These are phyloP conservation scores for Penicillium angulare DNA, from an alignment of 495 filamentous ascomycete genomes.

Conservation along the genomic window DNA sequence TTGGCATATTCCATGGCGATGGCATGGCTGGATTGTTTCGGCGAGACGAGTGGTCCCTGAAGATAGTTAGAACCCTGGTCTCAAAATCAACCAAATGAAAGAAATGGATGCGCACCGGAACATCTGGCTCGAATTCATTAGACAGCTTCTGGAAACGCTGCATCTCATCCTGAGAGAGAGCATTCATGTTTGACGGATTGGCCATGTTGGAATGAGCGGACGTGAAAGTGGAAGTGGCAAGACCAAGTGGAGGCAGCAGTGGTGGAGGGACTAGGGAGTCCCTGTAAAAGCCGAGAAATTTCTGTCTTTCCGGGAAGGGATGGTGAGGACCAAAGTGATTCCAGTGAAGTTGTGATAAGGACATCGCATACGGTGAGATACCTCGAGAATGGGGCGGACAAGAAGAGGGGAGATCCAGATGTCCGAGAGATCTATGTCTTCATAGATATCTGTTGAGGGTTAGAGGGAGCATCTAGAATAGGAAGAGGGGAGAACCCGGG, in stretches of 20 bases:
- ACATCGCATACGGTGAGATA: slow-evolving; percentile 37
- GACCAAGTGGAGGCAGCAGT: slow-evolving; percentile 20
- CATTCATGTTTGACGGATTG: slow-evolving; percentile 40
- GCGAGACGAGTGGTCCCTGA: slow-evolving; percentile 81
- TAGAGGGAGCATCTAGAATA: background rate
- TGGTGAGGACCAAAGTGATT: slow-evolving; percentile 39
- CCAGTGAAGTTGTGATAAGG: slow-evolving; percentile 40
- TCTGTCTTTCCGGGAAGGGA: slow-evolving; percentile 34
- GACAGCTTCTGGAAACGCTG: slow-evolving; percentile 54
- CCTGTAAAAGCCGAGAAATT: slow-evolving; percentile 21
- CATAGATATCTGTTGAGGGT: background rate
- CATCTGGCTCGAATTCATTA: slow-evolving; percentile 64
- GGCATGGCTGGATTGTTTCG: slow-evolving; percentile 69
- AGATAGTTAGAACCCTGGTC: slow-evolving; percentile 9
- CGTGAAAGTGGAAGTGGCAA: slow-evolving; percentile 8
- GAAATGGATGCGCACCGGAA: slow-evolving; percentile 62
- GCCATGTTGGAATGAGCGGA: slow-evolving; percentile 12
- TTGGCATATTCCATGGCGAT: slow-evolving; percentile 88
- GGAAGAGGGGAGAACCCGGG: background rate
- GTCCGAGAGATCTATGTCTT: background rate
- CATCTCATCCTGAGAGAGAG: slow-evolving; percentile 50
- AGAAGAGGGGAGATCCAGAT: background rate
- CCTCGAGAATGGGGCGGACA: background rate
- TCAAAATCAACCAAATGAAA: too few relatives aligned
- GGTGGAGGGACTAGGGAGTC: slow-evolving; percentile 19